These are phyloP conservation scores for Fraxinus latifolia DNA, from an alignment of 305 asterid genomes.

Conservation along the genomic window DNA sequence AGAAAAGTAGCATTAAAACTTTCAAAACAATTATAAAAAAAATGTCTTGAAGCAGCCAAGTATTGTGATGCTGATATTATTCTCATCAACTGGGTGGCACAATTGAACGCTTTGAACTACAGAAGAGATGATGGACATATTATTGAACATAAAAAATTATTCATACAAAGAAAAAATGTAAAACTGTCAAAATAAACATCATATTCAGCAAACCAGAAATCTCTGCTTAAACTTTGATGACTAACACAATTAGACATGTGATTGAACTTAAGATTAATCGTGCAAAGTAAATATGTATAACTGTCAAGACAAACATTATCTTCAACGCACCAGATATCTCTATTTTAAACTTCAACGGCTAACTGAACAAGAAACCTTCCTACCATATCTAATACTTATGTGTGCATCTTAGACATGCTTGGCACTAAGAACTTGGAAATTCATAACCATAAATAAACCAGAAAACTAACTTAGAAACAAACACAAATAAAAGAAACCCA, in stretches of 20 bases:
- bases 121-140: background rate
- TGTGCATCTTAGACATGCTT: background rate
- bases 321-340: background rate
- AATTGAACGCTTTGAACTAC: background rate
- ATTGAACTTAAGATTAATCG: background rate
- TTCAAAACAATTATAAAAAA: background rate
- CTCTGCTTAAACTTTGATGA: background rate
- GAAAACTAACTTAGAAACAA: constrained; percentile 3
- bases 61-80: background rate
- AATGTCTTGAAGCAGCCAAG: background rate
- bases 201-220: background rate
- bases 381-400: background rate
- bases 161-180: background rate
- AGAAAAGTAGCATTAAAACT: background rate
- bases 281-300: background rate
- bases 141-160: background rate
- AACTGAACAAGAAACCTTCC: constrained; percentile 9
- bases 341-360: background rate
- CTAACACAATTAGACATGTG: background rate
- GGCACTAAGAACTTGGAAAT: background rate
- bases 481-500: constrained; percentile 3
- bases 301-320: background rate
- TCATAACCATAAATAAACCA: background rate
- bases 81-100: background rate
- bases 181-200: background rate